phyloP scores from a whole-genome alignment of 371 early-diverging fungal species.

The Mucor velutinosus region DNA sequence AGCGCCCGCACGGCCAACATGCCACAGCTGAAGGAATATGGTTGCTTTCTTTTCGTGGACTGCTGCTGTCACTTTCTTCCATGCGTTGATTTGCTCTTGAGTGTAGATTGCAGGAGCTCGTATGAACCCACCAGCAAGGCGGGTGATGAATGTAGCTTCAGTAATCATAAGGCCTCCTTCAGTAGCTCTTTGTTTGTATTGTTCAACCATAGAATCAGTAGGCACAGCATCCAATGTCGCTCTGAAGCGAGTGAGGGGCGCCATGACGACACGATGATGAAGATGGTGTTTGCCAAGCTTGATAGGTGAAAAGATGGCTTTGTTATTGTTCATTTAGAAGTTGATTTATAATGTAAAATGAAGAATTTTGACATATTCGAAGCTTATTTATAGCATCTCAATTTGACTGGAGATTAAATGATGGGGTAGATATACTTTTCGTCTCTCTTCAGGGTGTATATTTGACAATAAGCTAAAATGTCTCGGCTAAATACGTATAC shows the following conservation, averaged over 20 bases:
- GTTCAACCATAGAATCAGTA: slow-evolving; percentile 39
- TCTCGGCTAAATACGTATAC: not conserved
- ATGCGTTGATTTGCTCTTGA: slow-evolving; percentile 45
- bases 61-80: slow-evolving; percentile 50
- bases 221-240: slow-evolving; percentile 27
- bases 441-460: not conserved
- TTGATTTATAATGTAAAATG: not conserved
- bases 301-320: slow-evolving; percentile 8
- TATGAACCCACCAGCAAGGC: slow-evolving; percentile 31
- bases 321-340: not conserved
- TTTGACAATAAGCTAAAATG: not conserved
- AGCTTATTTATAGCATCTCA: not conserved
- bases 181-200: slow-evolving; percentile 54
- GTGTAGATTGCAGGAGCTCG: slow-evolving; percentile 41
- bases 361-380: not conserved
- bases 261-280: slow-evolving; percentile 59
- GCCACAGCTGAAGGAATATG: slow-evolving; percentile 59
- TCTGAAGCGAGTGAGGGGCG: slow-evolving; percentile 51
- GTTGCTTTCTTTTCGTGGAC: slow-evolving; percentile 53
- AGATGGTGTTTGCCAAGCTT: slow-evolving; percentile 20
- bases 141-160: slow-evolving; percentile 48
- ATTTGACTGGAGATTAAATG: not conserved
- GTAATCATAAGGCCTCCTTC: slow-evolving; percentile 49
- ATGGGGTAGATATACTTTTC: not conserved
- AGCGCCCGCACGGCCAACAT: slow-evolving; percentile 27